Evolutionary conservation across 2,329 filamentous ascomycete species (phyloP).

Genomic region (Xylariaceae sp.): DNA sequence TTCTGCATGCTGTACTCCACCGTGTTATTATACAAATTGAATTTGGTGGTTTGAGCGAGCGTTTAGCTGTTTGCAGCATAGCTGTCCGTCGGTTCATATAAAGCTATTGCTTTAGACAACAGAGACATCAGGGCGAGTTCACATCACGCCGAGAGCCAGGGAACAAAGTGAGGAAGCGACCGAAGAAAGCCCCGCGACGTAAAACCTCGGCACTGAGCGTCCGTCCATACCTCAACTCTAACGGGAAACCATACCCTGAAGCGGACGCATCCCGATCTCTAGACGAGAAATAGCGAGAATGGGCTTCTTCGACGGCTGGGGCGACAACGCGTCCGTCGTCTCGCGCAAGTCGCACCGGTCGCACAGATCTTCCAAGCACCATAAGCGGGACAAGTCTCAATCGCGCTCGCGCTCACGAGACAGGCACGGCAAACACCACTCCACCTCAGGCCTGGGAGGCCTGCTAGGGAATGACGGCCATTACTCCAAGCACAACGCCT

Average conservation of each 20-base stretch:
- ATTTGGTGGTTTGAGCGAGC: no score
- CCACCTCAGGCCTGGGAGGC: conserved; percentile 15
- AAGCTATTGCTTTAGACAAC: no score
- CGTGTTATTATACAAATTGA: conserved; percentile 6
- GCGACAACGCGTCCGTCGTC: conserved; percentile 30
- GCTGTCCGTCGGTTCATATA: no score
- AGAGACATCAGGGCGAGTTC: no score
- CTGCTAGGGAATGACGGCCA: conserved; percentile 21
- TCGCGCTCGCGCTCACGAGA: conserved; percentile 19
- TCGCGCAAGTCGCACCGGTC: conserved; percentile 26
- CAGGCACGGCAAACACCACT: conserved; percentile 27
- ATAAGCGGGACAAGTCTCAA: conserved; percentile 19
- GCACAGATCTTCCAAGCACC: conserved; percentile 21
- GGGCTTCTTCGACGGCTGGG: conserved; percentile 30
- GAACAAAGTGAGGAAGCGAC: no score
- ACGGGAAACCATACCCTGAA: no score
- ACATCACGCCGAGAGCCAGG: no score
- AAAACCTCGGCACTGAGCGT: no score
- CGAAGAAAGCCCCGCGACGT: no score
- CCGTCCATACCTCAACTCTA: no score
- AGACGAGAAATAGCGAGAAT: conserved; percentile 13
- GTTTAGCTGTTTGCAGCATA: no score
- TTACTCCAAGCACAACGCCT: conserved; percentile 23
- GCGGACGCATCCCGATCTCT: no score
- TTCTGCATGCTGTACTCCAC: conserved; percentile 4